These are phyloP conservation scores for Priceomyces fermenticarens DNA, from an alignment of 805 yeast species.

Conservation along the genomic window DNA sequence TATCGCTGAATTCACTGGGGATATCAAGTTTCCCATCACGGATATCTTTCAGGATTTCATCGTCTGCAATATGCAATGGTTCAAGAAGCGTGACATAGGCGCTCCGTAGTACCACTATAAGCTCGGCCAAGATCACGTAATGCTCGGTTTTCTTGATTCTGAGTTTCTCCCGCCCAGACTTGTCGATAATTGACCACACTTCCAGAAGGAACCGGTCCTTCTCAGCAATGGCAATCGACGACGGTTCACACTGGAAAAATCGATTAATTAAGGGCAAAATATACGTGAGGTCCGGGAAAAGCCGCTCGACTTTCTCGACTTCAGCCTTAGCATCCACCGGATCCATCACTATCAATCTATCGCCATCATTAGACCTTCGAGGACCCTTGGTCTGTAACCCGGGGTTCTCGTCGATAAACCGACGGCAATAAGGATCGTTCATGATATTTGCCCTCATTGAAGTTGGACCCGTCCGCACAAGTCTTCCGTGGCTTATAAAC, in stretches of 20 bases:
- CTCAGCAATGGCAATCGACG: neutral
- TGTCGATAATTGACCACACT: neutral
- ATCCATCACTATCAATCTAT: no score
- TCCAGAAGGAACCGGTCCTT: neutral
- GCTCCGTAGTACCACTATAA: neutral
- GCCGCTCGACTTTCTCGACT: neutral
- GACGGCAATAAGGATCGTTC: neutral
- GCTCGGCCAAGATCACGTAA: neutral
- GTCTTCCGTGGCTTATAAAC: neutral
- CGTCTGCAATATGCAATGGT: neutral
- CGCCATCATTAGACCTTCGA: no score
- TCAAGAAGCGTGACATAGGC: neutral
- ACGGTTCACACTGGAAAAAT: neutral
- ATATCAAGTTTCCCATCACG: neutral
- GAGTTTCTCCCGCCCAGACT: neutral
- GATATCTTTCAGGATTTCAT: neutral
- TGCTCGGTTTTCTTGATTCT: neutral
- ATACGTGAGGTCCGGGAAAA: neutral
- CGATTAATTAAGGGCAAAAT: neutral
- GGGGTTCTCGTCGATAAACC: no score
- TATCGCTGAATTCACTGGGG: neutral
- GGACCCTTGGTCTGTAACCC: no score
- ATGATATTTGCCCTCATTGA: neutral
- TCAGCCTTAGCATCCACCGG: neutral
- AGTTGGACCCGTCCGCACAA: neutral